phyloP scores from a whole-genome alignment of 768 basidiomycete species.

The Cystoderma amianthinum region DNA sequence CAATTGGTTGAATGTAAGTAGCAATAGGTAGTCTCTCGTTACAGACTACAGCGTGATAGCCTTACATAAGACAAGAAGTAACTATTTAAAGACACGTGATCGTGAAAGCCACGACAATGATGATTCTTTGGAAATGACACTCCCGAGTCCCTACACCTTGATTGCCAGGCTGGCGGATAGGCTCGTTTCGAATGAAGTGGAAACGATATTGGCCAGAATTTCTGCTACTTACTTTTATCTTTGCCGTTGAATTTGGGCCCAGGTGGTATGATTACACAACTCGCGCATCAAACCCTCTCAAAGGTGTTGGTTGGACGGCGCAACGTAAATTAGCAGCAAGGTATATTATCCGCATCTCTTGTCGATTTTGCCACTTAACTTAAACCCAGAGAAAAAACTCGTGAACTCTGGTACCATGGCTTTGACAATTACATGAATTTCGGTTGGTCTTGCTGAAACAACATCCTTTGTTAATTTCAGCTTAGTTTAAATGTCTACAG shows the following conservation, averaged over 20 bases:
- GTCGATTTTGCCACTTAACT: background rate
- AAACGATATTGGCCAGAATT: conserved; percentile 45
- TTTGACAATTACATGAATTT: conserved; percentile 83
- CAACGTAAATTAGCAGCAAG: conserved; percentile 51
- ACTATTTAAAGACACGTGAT: background rate
- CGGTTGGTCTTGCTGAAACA: conserved; percentile 34
- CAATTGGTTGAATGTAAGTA: background rate
- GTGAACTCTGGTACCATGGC: conserved; percentile 86
- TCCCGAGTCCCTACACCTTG: too few species aligned
- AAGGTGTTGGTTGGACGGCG: conserved; percentile 41
- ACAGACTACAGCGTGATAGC: too few species aligned
- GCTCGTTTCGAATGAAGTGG: conserved; percentile 37
- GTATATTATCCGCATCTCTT: conserved; percentile 25
- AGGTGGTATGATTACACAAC: conserved; percentile 20
- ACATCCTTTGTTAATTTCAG: background rate
- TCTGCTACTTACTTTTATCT: conserved; percentile 30
- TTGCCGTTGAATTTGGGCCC: conserved; percentile 23
- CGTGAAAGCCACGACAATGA: background rate
- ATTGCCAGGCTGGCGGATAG: conserved; percentile 2
- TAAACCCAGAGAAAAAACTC: conserved; percentile 51
- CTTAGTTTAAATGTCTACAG: conserved; percentile 27
- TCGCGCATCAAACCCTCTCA: conserved; percentile 23
- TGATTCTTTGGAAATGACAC: background rate
- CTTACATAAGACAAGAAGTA: too few species aligned
- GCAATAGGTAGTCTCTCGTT: background rate